Evolutionary conservation across 1,139 yeast species (phyloP).

Genomic region (Kluyveromyces sp.): DNA sequence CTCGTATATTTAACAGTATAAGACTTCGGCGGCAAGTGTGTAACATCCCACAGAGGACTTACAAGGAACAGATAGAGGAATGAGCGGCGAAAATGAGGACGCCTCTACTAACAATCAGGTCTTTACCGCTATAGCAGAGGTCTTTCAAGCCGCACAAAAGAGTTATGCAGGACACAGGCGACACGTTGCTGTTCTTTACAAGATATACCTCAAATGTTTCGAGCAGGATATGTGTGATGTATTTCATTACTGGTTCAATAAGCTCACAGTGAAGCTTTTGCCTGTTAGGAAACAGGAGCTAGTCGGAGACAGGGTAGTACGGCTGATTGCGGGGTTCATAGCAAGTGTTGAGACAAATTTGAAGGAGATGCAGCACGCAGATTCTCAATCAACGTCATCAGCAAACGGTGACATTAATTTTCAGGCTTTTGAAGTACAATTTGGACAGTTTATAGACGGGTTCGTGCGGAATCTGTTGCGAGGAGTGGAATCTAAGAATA

Average conservation of each 20-base stretch:
- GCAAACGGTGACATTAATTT: conserved; percentile 23
- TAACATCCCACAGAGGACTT: not conserved
- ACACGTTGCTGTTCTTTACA: conserved; percentile 55
- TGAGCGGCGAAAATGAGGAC: not conserved
- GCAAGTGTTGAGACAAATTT: conserved; percentile 22
- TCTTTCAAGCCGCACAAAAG: conserved; percentile 74
- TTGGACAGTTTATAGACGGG: conserved; percentile 49
- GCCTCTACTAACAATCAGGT: conserved; percentile 24
- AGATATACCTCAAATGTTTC: conserved; percentile 51
- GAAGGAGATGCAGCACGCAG: conserved; percentile 2
- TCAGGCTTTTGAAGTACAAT: conserved; percentile 36
- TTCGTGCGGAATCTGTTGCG: conserved; percentile 60
- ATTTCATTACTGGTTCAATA: conserved; percentile 55
- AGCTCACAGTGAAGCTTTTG: conserved; percentile 56
- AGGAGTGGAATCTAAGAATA: conserved; percentile 73
- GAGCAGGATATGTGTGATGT: conserved; percentile 47
- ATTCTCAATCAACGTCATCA: conserved; percentile 30
- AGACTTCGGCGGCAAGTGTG: not conserved
- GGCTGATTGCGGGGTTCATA: conserved; percentile 64
- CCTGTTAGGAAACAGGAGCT: conserved; percentile 64
- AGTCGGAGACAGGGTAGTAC: conserved; percentile 72
- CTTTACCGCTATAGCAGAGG: conserved; percentile 49
- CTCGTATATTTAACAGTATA: not conserved
- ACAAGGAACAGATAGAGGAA: not conserved
- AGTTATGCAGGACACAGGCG: conserved; percentile 72